Evolutionary conservation across 2,329 filamentous ascomycete genomes (phyloP), one percentile per base, ranked within the genome.

Genomic region (Capronia americana): DNA sequence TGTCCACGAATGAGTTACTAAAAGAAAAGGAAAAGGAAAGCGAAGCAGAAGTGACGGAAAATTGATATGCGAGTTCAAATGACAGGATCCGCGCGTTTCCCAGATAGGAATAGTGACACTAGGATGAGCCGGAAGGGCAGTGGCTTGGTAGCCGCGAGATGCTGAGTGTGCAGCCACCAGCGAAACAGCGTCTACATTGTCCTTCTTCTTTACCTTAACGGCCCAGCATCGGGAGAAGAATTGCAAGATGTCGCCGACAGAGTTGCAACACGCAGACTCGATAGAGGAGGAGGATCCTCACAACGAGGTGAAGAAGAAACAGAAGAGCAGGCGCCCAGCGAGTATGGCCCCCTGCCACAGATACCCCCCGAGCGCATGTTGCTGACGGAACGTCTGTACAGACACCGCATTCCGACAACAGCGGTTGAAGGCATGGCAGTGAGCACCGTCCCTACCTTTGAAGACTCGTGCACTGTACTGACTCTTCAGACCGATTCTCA

Each of bases 351-450:
- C 58, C 24, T 59, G 56, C 56, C 54, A n/a, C 57, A 48, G 54
- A 20, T 64, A 41, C 32, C 34, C 58, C 34, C 41, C 28, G 23
- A 26, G 32, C 53, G 24, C 46, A 41, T 50, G 38, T 34, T 63
- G 62, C 67, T 70, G 51, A 68, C 32, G 63, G 51, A 41, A 57
- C 54, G 60, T 67, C 68, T 53, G 70, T 67, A 63, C 75, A 96
- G 92, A 98, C 82, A 98, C 94, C 66, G 95, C 95, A 11, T 99
- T 98, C 78, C 88, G 95, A 74, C 95, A 99, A 78, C 95, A 99
- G 81, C 89, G 95, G 77, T 82, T 99, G 79, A 97, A 98, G 82
- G 95, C 95, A 83, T 99, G 95, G 95, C 95, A 99, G 90, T 96
- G 84, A 80, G 92, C 87, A 54, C 26, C 34, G 34, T 41, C 41